Conservation (phyloP, 208 protist genomes). For the Acanthamoeba lenticulata region DNA sequence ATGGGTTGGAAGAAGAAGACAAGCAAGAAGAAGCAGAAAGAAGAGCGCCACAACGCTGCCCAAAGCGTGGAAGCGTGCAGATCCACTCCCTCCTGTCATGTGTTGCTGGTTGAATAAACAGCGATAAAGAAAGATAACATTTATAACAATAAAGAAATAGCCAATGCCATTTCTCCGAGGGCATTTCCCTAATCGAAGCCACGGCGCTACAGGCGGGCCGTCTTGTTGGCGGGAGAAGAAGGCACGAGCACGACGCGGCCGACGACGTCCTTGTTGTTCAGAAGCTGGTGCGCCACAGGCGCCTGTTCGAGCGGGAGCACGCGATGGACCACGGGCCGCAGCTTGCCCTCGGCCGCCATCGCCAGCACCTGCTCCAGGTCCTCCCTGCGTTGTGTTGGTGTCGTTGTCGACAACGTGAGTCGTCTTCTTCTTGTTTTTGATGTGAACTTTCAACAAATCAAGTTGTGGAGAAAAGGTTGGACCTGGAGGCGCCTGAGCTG, state of each 20-base stretch:
- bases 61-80: too few relatives aligned
- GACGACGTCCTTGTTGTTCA: background rate
- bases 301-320: constrained; percentile 5
- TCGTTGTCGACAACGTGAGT: background rate
- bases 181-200: too few relatives aligned
- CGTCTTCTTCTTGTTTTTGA: background rate
- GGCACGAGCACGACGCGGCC: constrained; percentile 5
- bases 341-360: constrained; percentile 2
- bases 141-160: too few relatives aligned
- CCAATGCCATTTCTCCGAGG: too few relatives aligned
- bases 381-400: background rate
- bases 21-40: too few relatives aligned
- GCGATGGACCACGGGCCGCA: background rate
- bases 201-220: too few relatives aligned
- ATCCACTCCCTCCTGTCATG: too few relatives aligned
- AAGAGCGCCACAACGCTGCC: too few relatives aligned
- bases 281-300: background rate
- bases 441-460: background rate
- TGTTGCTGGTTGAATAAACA: too few relatives aligned
- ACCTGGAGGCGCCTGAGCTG: constrained; percentile 30
- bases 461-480: background rate
- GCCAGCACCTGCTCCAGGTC: background rate
- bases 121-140: too few relatives aligned
- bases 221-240: background rate
- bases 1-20: too few relatives aligned